Percentiles rank a stretch among this genome's conserved stretches.
Conservation (phyloP, 331 rosid genomes). For the Telfairia occidentalis region DNA sequence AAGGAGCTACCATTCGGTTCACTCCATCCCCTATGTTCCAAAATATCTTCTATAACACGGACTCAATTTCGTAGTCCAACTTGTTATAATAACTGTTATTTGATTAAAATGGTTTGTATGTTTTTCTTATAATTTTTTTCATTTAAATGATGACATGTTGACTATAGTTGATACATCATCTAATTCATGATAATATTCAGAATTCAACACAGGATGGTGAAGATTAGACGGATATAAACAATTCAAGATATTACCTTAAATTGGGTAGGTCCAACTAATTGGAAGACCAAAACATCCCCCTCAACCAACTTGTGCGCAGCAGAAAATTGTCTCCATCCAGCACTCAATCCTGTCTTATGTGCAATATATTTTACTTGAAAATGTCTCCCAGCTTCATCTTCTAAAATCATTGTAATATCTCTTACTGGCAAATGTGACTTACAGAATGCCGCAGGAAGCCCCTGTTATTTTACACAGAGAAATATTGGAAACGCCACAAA, state of each 20-base stretch:
- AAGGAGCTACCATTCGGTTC: not conserved
- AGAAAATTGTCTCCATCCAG: constrained; percentile 97
- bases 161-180: not conserved
- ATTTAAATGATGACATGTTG: not conserved
- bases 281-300: constrained; percentile 84
- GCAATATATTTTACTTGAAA: constrained; percentile 66
- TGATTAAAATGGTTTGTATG: not conserved
- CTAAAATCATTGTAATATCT: constrained; percentile 54
- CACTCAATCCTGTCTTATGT: constrained; percentile 71
- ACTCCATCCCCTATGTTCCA: not conserved
- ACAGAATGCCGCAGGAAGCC: constrained; percentile 65
- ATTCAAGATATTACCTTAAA: constrained; percentile 48
- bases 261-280: constrained; percentile 64
- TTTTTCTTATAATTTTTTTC: not conserved
- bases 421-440: constrained; percentile 56
- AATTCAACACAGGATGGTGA: not conserved
- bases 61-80: not conserved
- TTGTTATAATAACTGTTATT: not conserved
- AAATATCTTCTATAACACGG: not conserved
- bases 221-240: not conserved
- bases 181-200: not conserved
- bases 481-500: not conserved
- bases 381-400: constrained; percentile 67
- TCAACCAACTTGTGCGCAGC: constrained; percentile 69
- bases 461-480: constrained; percentile 29